Evolutionary conservation across 371 early-diverging fungal genomes (phyloP), one percentile per base, ranked within the genome.

Genomic region (Smittium culicis): DNA sequence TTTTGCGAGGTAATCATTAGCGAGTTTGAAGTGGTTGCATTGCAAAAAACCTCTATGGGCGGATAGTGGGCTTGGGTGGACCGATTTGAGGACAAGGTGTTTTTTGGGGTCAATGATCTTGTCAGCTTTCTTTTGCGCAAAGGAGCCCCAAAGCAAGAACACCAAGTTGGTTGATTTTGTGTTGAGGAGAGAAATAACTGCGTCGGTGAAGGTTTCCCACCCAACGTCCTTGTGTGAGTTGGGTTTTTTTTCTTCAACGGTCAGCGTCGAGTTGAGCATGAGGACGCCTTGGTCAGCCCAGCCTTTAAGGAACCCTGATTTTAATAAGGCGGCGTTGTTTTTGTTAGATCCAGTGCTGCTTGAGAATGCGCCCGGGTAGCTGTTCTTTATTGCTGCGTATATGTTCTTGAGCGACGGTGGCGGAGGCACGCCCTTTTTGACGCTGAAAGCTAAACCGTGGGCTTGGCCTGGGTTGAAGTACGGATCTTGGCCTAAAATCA

Each of bases 121-220:
- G 20, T 30, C 31, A 35, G 64, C 70, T 64, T 73, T 65, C 64
- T 69, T 71, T 68, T 65, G 73, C 28, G 71, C 67, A 17, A 69
- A 75, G 30, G 65, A 61, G n/a, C 99, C 99, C 98, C 99, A 98
- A n/a, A 98, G 82, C 78, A 99, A 85, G 79, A 99, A 99, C 54
- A 97, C 99, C 24, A 95, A 82, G 59, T 86, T 76, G 0, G 70
- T 67, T 3, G 80, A 77, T 34, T 79, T 76, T 25, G 82, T 78
- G 72, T 84, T 90, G 60, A 99, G 73, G 58, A 86, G 76, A 17
- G 78, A 71, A 55, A 99, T 82, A 27, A 96, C 85, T 1, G 86
- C 82, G 73, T 97, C 87, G 28, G 98, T 96, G 72, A 99, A 86
- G 54, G 77, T 73, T 66, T 89, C 86, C 99, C 99, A 99, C 0